Evolutionary conservation across 139 green algal species (phyloP).

Genomic region (Deuterostichococcus epilithicus): DNA sequence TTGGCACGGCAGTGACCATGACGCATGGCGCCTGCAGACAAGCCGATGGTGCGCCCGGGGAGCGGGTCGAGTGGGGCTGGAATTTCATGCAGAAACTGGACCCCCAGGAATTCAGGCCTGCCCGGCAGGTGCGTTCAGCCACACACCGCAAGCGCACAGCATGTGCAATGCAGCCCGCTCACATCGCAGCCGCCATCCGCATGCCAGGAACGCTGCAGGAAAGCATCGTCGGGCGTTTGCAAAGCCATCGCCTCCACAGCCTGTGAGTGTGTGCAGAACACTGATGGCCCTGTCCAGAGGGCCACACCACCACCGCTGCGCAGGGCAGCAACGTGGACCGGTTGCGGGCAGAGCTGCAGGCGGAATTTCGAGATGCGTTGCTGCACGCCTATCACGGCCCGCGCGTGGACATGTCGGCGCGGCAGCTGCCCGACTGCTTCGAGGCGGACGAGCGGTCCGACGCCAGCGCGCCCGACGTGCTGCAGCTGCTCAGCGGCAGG

Average conservation of each 20-base stretch:
- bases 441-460: constrained; percentile 25
- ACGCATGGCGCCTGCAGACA: too few relatives aligned
- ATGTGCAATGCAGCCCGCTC: neutral
- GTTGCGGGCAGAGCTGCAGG: constrained; percentile 15
- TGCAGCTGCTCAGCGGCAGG: constrained; percentile 14
- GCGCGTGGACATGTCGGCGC: neutral
- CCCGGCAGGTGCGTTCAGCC: neutral
- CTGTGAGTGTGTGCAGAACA: too few relatives aligned
- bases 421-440: constrained; percentile 19
- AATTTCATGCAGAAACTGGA: neutral
- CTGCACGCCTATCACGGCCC: constrained; percentile 28
- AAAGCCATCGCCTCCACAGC: too few relatives aligned
- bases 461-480: constrained; percentile 11
- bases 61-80: neutral
- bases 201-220: too few relatives aligned
- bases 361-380: constrained; percentile 21
- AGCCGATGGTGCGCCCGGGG: too few relatives aligned
- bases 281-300: neutral
- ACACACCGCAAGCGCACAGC: neutral
- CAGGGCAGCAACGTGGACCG: constrained; percentile 3
- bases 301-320: neutral
- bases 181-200: too few relatives aligned
- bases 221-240: too few relatives aligned
- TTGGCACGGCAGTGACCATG: too few relatives aligned
- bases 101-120: neutral